Evolutionary conservation across 371 early-diverging fungal species (phyloP), one percentile per base, ranked within the genome.

Genomic region (Blastocladiella emersonii): DNA sequence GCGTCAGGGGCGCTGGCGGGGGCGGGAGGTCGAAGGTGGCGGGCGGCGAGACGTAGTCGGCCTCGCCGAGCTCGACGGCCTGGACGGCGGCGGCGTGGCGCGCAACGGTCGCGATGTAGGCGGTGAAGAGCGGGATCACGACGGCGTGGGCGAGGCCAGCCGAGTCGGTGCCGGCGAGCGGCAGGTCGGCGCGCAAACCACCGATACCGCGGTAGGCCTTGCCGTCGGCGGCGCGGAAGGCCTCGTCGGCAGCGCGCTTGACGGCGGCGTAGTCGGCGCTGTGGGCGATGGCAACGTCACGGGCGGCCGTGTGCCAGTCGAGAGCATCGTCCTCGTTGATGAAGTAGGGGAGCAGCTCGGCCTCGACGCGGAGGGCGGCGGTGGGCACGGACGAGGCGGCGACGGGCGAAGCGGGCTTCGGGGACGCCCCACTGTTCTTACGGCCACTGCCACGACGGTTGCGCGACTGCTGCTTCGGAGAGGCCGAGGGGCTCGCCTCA

Each of bases 291-390:
- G 30, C 27, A 27, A 19, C 30, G 53, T 25, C 53, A 13, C 32
- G 53, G 1, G 30, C 17, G 13, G 53, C 53, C 27, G 30, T 15
- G 59, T 59, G 59, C 41, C 37, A 59, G 19, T 59, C 59, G 32
- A n/a, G 21, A 8, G 59, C 59, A 8, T 35, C 59, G 44, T 59
- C 59, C 32, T 59, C 59, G 44, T 59, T 21, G 8, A 59, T 15
- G 35, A 41, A 59, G 37, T 25, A 41, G 0, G 59, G 59, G 25
- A 59, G 37, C 19, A 59, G 17, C 43, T 59, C 59, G 17, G 44
- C 43, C 15, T 34, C 59, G 32, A 43, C 37, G 21, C 25, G 21
- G 19, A 30, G 8, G 34, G 55, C 55, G 2, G 41, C 19, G 41
- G 41, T 41, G 19, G 41, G 13, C 41, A 41, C 19, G 19, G 41